These are phyloP conservation scores for Corchorus olitorius DNA, from an alignment of 345 rosid species.

Conservation along the genomic window DNA sequence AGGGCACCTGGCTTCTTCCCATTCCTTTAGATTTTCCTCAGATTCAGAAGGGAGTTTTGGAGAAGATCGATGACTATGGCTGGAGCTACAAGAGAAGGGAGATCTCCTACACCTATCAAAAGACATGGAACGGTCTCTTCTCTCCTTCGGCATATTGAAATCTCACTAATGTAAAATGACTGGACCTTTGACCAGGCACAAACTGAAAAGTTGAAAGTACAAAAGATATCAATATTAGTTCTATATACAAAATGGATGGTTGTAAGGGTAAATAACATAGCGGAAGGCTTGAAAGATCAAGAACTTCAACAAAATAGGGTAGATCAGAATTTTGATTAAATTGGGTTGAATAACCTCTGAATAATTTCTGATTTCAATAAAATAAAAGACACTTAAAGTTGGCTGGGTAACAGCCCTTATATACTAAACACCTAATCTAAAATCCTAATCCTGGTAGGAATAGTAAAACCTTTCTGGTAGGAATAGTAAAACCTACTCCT, in stretches of 20 bases:
- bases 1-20: slow-evolving; percentile 96
- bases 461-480: too few species aligned
- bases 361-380: too few species aligned
- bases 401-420: too few species aligned
- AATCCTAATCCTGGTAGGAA: too few species aligned
- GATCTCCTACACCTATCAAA: slow-evolving; percentile 62
- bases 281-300: too few species aligned
- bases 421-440: too few species aligned
- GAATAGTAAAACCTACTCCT: too few species aligned
- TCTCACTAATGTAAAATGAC: slow-evolving; percentile 9
- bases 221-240: slow-evolving; percentile 11
- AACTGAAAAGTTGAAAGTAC: slow-evolving; percentile 14
- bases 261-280: too few species aligned
- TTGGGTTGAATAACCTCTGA: too few species aligned
- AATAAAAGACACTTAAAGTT: too few species aligned
- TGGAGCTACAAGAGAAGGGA: slow-evolving; percentile 64
- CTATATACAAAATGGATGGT: background rate
- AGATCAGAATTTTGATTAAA: too few species aligned
- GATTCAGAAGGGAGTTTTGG: slow-evolving; percentile 47
- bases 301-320: too few species aligned
- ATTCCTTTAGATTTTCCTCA: slow-evolving; percentile 70
- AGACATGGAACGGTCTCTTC: slow-evolving; percentile 75
- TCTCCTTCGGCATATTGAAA: slow-evolving; percentile 82
- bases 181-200: slow-evolving; percentile 20
- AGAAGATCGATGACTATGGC: slow-evolving; percentile 39